Conservation (phyloP, 2,329 filamentous ascomycete species). For the Lasiodiplodia gonubiensis region DNA sequence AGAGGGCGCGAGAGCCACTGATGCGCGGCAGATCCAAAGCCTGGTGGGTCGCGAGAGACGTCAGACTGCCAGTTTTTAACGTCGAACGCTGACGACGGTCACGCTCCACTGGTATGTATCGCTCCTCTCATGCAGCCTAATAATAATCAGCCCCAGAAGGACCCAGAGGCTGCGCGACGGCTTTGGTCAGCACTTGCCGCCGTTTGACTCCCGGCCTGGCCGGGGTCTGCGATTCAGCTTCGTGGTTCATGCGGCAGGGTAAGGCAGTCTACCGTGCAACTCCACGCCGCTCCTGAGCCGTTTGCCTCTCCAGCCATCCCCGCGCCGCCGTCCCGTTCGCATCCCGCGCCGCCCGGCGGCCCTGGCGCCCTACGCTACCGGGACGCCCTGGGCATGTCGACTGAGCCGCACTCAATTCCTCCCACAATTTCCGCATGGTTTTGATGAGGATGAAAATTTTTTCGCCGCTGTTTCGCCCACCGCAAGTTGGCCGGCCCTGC, state of each 20-base stretch:
- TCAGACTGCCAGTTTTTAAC: slow-evolving; percentile 22
- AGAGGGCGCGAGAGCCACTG: slow-evolving; percentile 1
- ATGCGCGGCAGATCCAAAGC: slow-evolving; percentile 23
- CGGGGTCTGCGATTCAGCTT: not conserved
- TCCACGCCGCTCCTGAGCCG: not conserved
- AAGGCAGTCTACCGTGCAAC: slow-evolving; percentile 3
- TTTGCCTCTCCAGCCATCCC: slow-evolving; percentile 12
- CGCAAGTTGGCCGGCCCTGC: slow-evolving; percentile 19
- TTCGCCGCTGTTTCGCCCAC: slow-evolving; percentile 6
- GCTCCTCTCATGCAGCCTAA: slow-evolving; percentile 10
- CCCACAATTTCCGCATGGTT: slow-evolving; percentile 17
- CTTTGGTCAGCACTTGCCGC: slow-evolving; percentile 16
- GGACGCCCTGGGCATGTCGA: slow-evolving; percentile 8
- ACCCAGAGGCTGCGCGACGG: not conserved
- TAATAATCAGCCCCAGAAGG: not conserved
- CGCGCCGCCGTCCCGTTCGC: slow-evolving; percentile 12
- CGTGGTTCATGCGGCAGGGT: slow-evolving; percentile 23
- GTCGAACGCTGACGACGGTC: not conserved
- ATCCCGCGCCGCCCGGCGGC: slow-evolving; percentile 2
- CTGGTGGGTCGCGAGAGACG: slow-evolving; percentile 12
- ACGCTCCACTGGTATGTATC: not conserved
- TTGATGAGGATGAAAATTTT: slow-evolving; percentile 23
- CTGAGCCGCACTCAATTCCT: slow-evolving; percentile 26
- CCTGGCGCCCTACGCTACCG: slow-evolving; percentile 6
- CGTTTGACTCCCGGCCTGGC: not conserved